Evolutionary conservation across 768 basidiomycete genomes (phyloP), one percentile per base, ranked within the genome.

Genomic region (Podaxis pistillaris): DNA sequence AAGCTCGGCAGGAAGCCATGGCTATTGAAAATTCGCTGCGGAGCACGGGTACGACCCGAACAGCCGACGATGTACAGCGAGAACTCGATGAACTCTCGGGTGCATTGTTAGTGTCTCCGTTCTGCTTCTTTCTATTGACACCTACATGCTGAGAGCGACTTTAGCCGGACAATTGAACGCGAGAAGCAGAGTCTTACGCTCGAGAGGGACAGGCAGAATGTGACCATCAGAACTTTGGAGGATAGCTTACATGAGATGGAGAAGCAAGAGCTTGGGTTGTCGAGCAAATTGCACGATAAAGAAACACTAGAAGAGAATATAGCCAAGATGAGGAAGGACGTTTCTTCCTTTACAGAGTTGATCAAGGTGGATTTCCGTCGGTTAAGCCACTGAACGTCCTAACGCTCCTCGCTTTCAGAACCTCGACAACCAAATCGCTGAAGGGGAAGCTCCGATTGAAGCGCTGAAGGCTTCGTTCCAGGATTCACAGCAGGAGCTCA

Each of bases 61-160:
- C 95, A 1, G 83, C 85, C 0, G 91, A 94, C 51, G 94, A 96
- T 52, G 89, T 98, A 15, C 91, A 98, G 72, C 75, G 68, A 26
- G 89, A 97, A 69, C 78, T 97, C 5, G 86, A 90, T 59, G 74
- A 76, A 1, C 71, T 96, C 24, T 78, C 81, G 1, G 76, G 75
- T 15, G 80, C 89, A 64, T 79, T 94, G 95, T 96, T 68, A 70
- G 86, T 74, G 49, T 24, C 28, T 24, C 36, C 56, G 28, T 62
- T 19, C 33, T 30, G 11, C 37, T 49, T 47, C 50, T 37, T 2
- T 24, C 44, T n/a, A 58, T 26, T 22, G 9, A 53, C 38, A 17
- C 19, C 41, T n/a, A 26, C 17, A 13, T 50, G 24, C 58, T 51
- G 30, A 61, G 26, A 28, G 4, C 44, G 26, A 47, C 24, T 56